phyloP scores from a whole-genome alignment of 345 rosid species.

The Pistacia integerrima region DNA sequence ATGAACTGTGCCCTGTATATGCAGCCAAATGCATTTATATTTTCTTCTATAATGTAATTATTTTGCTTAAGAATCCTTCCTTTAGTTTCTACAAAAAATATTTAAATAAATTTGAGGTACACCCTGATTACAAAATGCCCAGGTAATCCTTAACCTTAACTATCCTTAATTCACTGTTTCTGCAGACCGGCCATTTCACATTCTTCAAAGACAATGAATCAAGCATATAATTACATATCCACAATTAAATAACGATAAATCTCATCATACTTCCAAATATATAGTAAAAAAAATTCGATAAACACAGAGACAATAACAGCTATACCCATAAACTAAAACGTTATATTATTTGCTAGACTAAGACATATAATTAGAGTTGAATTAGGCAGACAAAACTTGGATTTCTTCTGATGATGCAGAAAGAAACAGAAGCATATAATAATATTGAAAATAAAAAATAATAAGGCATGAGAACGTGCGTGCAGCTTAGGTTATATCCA shows the following conservation, averaged over 20 bases:
- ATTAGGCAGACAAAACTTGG: background rate
- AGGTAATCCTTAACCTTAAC: too few species aligned
- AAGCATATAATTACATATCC: background rate
- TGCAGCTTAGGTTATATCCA: conserved; percentile 3
- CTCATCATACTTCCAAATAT: background rate
- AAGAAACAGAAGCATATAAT: background rate
- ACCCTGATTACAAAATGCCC: too few species aligned
- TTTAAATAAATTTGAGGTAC: too few species aligned
- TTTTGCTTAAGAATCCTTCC: background rate
- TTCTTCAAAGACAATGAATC: background rate
- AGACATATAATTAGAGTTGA: background rate
- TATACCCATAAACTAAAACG: background rate
- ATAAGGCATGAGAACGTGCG: conserved; percentile 1
- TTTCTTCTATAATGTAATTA: background rate
- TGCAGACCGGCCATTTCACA: too few species aligned
- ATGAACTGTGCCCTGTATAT: background rate
- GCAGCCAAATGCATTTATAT: background rate
- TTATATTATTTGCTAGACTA: background rate
- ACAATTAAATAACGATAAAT: too few species aligned
- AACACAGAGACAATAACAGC: background rate
- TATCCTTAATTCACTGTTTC: too few species aligned
- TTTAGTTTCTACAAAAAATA: too few species aligned
- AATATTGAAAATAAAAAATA: background rate
- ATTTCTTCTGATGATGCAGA: conserved; percentile 7
- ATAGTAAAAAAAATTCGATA: too few species aligned